Evolutionary conservation across 495 filamentous ascomycete species (phyloP), one percentile per base, ranked within the genome.

Genomic region (Trichocladium antarcticum): DNA sequence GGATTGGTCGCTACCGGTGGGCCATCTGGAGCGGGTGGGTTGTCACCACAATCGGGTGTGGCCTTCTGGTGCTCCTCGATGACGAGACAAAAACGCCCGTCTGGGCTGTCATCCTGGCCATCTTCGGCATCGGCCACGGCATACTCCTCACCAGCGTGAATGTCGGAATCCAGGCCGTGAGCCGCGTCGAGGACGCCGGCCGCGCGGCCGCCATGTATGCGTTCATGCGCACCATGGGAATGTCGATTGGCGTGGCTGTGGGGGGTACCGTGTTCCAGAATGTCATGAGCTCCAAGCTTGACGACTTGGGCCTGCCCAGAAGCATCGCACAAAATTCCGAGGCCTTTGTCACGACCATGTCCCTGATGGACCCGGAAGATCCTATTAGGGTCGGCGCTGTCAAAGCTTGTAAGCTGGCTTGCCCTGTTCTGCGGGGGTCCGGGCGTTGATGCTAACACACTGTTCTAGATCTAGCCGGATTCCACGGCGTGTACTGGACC

Each of bases 231-330:
- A 71, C 73, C 0, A 69, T 80, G 59, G 82, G 80, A 12, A 80
- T 82, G 73, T 74, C 76, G 12, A 52, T 82, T 19, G 81, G 81
- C 6, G 70, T 85, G 11, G 80, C 79, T 12, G 66, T 83, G 20
- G 78, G 81, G 2, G 76, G 77, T 5, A 69, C 74, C n/a, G 66
- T 79, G 6, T 77, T 84, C 53, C 73, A 83, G 53, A 82, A 79
- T 50, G 59, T 70, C 46, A 74, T 76, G 63, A 65, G 62, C 44
- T 52, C 57, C 37, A 70, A 74, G 56, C 63, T 78, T 8, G 37
- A 63, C 45, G 35, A 57, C 38, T 28, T 69, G 57, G 63, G 73
- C 34, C 49, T 71, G 19, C 63, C 66, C 0, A 54, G 47, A 12
- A 45, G 44, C 5, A 69, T 71, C 41, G 63, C 72, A 5, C 58